These are phyloP conservation scores for Diaporthe citrichinensis DNA, from an alignment of 2,329 filamentous ascomycete species.

Conservation along the genomic window DNA sequence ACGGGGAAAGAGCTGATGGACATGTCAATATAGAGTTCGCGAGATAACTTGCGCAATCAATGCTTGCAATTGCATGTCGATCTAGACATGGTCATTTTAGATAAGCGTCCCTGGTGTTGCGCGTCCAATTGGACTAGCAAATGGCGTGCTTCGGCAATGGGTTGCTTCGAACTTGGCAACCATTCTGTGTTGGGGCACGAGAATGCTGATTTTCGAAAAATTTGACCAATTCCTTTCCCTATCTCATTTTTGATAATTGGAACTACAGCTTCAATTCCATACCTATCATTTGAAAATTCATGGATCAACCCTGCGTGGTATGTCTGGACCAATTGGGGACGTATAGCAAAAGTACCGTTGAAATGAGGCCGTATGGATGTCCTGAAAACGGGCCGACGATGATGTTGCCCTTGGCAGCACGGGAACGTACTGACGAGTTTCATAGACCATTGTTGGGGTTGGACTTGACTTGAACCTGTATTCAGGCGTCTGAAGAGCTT, in stretches of 20 bases:
- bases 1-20: neutral
- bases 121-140: neutral
- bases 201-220: neutral
- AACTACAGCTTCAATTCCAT: accelerated
- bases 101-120: neutral
- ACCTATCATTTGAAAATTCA: neutral
- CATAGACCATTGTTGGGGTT: too few relatives aligned
- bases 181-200: neutral
- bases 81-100: neutral
- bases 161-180: conserved; percentile 5
- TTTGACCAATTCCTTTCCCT: neutral
- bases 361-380: too few relatives aligned
- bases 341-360: neutral
- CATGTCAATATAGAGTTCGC: neutral
- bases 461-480: too few relatives aligned
- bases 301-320: neutral
- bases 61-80: neutral
- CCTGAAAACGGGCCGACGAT: too few relatives aligned
- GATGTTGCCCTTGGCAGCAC: too few relatives aligned
- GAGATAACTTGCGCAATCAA: neutral
- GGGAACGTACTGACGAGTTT: too few relatives aligned
- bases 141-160: neutral
- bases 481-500: too few relatives aligned
- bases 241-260: neutral
- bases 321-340: neutral